Evolutionary conservation across 805 yeast species (phyloP).

Genomic region (Starmera amethionina): DNA sequence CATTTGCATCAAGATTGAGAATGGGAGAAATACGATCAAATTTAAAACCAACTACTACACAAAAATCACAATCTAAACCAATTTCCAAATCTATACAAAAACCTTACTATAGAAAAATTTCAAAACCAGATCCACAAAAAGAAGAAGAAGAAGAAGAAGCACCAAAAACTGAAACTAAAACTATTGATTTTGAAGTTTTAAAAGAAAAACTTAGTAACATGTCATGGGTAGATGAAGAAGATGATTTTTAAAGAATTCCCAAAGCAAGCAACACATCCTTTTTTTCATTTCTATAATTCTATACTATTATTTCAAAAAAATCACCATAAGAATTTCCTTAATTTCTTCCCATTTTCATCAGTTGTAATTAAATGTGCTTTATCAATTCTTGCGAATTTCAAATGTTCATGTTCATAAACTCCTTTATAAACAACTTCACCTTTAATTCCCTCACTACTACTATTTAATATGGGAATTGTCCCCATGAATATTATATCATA

Average conservation of each 20-base stretch:
- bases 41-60: background rate
- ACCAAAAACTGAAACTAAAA: background rate
- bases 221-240: constrained; percentile 5
- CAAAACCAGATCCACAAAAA: background rate
- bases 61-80: background rate
- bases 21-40: background rate
- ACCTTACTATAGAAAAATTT: background rate
- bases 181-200: background rate
- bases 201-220: background rate
- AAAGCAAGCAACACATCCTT: too few species aligned
- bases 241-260: constrained; percentile 3
- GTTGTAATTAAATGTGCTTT: constrained; percentile 10
- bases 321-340: constrained; percentile 13
- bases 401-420: constrained; percentile 16
- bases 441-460: constrained; percentile 5
- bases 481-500: constrained; percentile 2
- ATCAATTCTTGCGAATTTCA: constrained; percentile 14
- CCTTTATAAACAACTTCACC: constrained; percentile 16
- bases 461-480: constrained; percentile 1
- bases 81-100: too few species aligned
- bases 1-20: constrained; percentile 16
- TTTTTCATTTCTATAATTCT: background rate
- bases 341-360: constrained; percentile 9
- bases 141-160: background rate
- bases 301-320: too few species aligned